Evolutionary conservation across 2,329 filamentous ascomycete genomes (phyloP).

Genomic region (Tolypocladium endophyticum): DNA sequence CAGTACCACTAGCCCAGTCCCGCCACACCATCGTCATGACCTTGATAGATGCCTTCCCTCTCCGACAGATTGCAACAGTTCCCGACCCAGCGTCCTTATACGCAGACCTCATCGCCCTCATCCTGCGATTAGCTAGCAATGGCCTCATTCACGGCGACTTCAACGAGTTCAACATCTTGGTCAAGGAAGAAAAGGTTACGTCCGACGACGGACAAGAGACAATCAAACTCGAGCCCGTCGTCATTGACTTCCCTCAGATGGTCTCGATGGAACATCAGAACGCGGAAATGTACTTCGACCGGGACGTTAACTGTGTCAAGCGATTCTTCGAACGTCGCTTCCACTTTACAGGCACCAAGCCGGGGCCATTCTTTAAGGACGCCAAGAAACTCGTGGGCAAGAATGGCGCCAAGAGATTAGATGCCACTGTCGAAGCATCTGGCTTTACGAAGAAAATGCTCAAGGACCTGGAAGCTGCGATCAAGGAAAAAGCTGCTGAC

Average conservation of each 20-base stretch:
- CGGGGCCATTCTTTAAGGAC: constrained; percentile 77
- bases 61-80: constrained; percentile 78
- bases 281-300: constrained; percentile 94
- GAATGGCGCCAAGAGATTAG: constrained; percentile 59
- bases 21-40: constrained; percentile 96
- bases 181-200: constrained; percentile 57
- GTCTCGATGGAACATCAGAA: constrained; percentile 89
- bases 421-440: constrained; percentile 82
- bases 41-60: constrained; percentile 81
- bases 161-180: constrained; percentile 97
- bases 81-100: constrained; percentile 81
- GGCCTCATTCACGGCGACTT: constrained; percentile 96
- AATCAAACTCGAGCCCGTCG: constrained; percentile 57
- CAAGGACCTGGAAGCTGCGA: constrained; percentile 84
- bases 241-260: constrained; percentile 99
- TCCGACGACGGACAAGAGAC: constrained; percentile 29
- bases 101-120: constrained; percentile 78
- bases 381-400: constrained; percentile 64
- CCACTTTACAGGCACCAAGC: constrained; percentile 70
- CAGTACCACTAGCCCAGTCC: constrained; percentile 77
- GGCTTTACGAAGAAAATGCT: constrained; percentile 97
- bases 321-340: constrained; percentile 86
- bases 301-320: constrained; percentile 92
- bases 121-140: constrained; percentile 71
- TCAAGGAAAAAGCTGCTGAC: constrained; percentile 60